Percentiles rank a stretch among this genome's conserved stretches.
Evolutionary conservation across 345 rosid species (phyloP).

Genomic region (Cardamine resedifolia): DNA sequence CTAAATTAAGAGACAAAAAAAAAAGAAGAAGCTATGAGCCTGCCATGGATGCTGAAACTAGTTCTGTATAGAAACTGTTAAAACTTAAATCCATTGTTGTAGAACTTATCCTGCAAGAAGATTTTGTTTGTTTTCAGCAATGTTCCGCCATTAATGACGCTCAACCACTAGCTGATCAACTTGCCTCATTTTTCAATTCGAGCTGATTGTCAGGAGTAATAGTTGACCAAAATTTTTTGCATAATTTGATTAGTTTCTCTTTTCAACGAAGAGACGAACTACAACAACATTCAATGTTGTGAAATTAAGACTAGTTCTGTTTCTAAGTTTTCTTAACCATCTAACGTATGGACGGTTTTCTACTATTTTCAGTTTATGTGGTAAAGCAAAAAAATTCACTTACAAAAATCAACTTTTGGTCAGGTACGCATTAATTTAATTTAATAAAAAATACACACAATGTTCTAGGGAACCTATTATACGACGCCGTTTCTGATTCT

Average conservation of each 20-base stretch:
- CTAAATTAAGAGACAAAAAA: constrained; percentile 27
- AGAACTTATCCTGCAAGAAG: not conserved
- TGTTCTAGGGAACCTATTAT: not conserved
- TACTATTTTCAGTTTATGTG: not conserved
- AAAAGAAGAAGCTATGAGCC: not conserved
- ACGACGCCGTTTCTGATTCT: not conserved
- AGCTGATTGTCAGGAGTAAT: not conserved
- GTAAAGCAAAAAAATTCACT: not conserved
- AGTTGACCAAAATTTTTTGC: not conserved
- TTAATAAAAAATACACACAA: not conserved
- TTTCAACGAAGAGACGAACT: not conserved
- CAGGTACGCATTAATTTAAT: not conserved
- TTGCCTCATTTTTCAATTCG: not conserved
- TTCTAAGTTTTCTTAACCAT: not conserved
- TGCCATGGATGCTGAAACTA: not conserved
- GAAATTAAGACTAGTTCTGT: not conserved
- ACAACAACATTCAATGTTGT: not conserved
- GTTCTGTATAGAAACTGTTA: not conserved
- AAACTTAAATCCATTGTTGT: not conserved
- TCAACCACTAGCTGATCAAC: constrained; percentile 16
- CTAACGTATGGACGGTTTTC: too few species aligned
- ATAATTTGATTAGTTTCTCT: not conserved
- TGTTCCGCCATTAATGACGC: constrained; percentile 1
- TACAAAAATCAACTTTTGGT: not conserved
- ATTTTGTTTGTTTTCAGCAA: not conserved